Conservation (phyloP, 1,284 basidiomycete species). For the Pyrrhoderma lamaoense region DNA sequence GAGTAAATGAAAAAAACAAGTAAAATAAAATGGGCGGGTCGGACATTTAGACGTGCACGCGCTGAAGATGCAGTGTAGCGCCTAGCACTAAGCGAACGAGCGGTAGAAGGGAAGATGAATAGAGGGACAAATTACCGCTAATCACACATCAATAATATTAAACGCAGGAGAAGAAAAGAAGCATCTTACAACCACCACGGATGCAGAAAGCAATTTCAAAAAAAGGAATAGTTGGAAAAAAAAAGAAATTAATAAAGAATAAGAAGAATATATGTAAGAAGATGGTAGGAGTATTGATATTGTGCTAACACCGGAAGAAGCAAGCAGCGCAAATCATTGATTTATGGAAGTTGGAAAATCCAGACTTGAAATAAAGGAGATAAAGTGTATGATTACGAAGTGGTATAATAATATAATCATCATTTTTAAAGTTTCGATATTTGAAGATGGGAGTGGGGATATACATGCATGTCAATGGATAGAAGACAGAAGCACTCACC, state of each 20-base stretch:
- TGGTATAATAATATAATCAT: too few species aligned
- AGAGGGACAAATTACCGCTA: not conserved
- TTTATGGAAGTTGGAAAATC: too few species aligned
- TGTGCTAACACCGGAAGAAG: conserved; percentile 15
- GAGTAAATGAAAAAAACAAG: too few species aligned
- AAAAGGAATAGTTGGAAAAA: not conserved
- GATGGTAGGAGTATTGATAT: conserved; percentile 55
- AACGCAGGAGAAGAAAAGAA: not conserved
- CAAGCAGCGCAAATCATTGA: not conserved
- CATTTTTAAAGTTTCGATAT: too few species aligned
- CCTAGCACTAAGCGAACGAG: not conserved
- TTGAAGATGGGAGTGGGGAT: too few species aligned
- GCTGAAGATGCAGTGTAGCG: too few species aligned
- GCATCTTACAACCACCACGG: not conserved
- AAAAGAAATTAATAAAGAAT: conserved; percentile 1
- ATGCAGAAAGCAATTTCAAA: conserved; percentile 1
- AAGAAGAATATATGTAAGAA: conserved; percentile 16
- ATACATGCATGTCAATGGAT: too few species aligned
- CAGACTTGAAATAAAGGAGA: too few species aligned
- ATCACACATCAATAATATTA: not conserved
- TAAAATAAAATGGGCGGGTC: too few species aligned
- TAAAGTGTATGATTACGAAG: too few species aligned
- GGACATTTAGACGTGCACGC: too few species aligned
- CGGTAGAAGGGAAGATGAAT: not conserved
- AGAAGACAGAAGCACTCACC: conserved; percentile 31